Evolutionary conservation across 805 yeast species (phyloP), one percentile per base, ranked within the genome.

Genomic region (Starmerella apicola): DNA sequence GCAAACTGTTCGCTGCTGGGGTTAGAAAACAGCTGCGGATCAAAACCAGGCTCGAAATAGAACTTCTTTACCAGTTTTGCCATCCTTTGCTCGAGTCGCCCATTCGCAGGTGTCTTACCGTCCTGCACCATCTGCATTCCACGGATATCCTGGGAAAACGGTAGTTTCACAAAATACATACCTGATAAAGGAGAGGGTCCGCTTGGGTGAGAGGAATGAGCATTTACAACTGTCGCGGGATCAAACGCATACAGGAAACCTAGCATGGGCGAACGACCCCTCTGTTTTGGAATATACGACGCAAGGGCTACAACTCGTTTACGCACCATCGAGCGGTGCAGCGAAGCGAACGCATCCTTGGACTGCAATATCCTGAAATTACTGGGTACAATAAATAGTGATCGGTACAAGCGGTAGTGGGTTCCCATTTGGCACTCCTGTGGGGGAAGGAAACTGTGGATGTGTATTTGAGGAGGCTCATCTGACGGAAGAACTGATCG

Each of bases 361-460:
- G 42, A 39, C 16, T 29, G 21, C n/a, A 15, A 18, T n/a, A 19
- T 4, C 4, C 17, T 6, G 26, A 16, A 23, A 17, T 39, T 32
- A 23, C 36, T 30, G n/a, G 42, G 42, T 6, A 34, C 31, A 17
- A 39, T 27, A 5, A 31, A 23, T 25, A 26, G 3, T 5, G 39
- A 27, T 4, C 23, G 23, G 30, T 27, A 27, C 7, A 27, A 17
- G 17, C 30, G n/a, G 7, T 12, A 15, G 7, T 27, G 7, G 15
- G 30, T 15, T n/a, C n/a, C n/a, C n/a, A n/a, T n/a, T n/a, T n/a
- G n/a, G n/a, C n/a, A n/a, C n/a, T n/a, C n/a, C n/a, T n/a, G n/a
- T n/a, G n/a, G n/a, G n/a, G n/a, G n/a, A n/a, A n/a, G n/a, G n/a
- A n/a, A n/a, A n/a, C n/a, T n/a, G n/a, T n/a, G n/a, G n/a, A n/a